phyloP scores from a whole-genome alignment of 441 rosid species.

The Omphalea diandra region DNA sequence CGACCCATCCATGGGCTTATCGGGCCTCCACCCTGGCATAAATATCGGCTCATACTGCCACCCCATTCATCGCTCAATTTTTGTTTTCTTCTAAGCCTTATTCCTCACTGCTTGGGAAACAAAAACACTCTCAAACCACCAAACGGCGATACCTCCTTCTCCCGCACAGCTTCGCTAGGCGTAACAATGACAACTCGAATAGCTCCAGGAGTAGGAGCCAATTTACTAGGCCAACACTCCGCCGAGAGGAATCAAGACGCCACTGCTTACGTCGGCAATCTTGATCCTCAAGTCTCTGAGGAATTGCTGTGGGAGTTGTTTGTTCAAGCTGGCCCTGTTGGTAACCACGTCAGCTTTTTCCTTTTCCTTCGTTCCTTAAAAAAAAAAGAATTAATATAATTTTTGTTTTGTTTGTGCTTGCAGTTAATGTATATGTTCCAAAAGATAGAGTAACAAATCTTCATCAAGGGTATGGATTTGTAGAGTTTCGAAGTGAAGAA shows the following conservation, averaged over 20 bases:
- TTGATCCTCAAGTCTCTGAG: slow-evolving; percentile 93
- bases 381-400: not conserved
- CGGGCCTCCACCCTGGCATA: too few species aligned
- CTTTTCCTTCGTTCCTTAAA: not conserved
- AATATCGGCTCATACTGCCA: too few species aligned
- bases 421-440: slow-evolving; percentile 93
- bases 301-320: slow-evolving; percentile 95
- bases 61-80: too few species aligned
- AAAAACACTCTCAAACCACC: too few species aligned
- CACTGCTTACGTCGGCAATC: slow-evolving; percentile 92
- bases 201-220: slow-evolving; percentile 97
- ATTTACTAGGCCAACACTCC: slow-evolving; percentile 93
- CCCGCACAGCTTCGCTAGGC: not conserved
- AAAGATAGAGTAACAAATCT: slow-evolving; percentile 93
- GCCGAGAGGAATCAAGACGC: slow-evolving; percentile 98
- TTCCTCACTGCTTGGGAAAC: too few species aligned
- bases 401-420: not conserved
- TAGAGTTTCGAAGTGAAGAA: slow-evolving; percentile 88
- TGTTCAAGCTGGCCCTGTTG: slow-evolving; percentile 97
- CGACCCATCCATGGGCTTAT: too few species aligned
- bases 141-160: too few species aligned
- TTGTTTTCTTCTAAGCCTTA: too few species aligned
- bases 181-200: slow-evolving; percentile 81
- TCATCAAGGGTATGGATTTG: slow-evolving; percentile 93
- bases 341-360: slow-evolving; percentile 32